A percentile compares a stretch with the other conserved stretches of the same genome.
Evolutionary conservation across 306 rosid species (phyloP).

Genomic region (Glycine soja): DNA sequence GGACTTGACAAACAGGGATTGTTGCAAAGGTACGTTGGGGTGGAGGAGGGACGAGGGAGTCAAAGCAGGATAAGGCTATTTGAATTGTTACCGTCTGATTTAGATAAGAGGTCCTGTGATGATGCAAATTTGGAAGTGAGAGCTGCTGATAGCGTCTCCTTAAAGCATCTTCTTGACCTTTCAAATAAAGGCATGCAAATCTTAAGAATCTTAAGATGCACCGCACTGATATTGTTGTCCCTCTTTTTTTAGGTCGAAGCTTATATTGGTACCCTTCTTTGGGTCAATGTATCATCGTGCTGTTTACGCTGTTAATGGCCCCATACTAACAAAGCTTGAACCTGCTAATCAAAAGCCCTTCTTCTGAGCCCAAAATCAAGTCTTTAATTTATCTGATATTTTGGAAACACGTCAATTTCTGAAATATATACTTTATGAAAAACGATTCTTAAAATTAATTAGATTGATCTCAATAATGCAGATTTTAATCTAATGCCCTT

Average conservation of each 20-base stretch:
- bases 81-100: constrained; percentile 11
- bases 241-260: neutral
- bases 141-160: constrained; percentile 39
- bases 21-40: neutral
- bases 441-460: too few species aligned
- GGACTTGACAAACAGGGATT: neutral
- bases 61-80: neutral
- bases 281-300: neutral
- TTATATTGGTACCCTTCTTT: neutral
- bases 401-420: neutral
- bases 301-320: too few species aligned
- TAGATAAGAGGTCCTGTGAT: neutral
- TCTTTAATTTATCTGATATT: neutral
- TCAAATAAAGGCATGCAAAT: neutral
- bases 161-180: neutral
- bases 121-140: constrained; percentile 34
- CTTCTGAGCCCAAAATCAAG: neutral
- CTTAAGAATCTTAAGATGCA: constrained; percentile 31
- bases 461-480: too few species aligned
- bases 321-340: neutral
- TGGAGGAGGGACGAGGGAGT: constrained; percentile 39
- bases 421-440: too few species aligned
- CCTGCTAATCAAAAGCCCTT: constrained; percentile 3
- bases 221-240: constrained; percentile 23
- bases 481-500: neutral